Percentiles rank a stretch among this genome's conserved stretches.
These are phyloP conservation scores for Castanea mollissima DNA, from an alignment of 306 rosid species.

Conservation along the genomic window DNA sequence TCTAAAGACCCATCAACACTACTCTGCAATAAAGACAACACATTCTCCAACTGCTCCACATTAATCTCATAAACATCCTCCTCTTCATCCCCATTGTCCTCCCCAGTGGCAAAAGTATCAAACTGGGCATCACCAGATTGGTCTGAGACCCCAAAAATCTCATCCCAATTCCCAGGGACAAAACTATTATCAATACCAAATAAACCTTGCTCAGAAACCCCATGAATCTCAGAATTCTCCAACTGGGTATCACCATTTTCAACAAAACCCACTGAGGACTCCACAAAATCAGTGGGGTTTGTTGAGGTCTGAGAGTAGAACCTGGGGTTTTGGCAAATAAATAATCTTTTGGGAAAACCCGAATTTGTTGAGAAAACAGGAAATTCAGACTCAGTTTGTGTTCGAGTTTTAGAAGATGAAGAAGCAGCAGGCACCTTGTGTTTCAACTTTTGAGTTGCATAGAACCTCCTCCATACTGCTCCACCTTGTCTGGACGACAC, in stretches of 20 bases:
- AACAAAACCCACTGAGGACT: slow-evolving; percentile 7
- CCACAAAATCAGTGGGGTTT: neutral
- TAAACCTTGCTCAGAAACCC: neutral
- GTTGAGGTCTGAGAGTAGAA: slow-evolving; percentile 37
- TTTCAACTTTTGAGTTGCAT: slow-evolving; percentile 15
- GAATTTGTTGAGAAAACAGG: neutral
- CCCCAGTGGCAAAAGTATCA: slow-evolving; percentile 9
- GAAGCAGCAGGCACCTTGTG: neutral
- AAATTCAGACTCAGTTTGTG: neutral
- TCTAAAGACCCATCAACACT: slow-evolving; percentile 52
- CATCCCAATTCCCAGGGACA: slow-evolving; percentile 13
- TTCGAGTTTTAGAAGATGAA: slow-evolving; percentile 15
- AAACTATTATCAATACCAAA: slow-evolving; percentile 1
- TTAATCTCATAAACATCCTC: slow-evolving; percentile 43
- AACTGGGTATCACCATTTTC: slow-evolving; percentile 16
- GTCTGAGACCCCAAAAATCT: slow-evolving; percentile 18
- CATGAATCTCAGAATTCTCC: slow-evolving; percentile 1
- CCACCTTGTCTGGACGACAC: slow-evolving; percentile 3
- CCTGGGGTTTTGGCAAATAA: slow-evolving; percentile 6
- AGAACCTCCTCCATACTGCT: slow-evolving; percentile 6
- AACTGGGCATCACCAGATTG: neutral
- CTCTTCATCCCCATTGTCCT: slow-evolving; percentile 17
- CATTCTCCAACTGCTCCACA: slow-evolving; percentile 50
- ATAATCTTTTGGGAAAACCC: slow-evolving; percentile 1
- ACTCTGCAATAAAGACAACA: slow-evolving; percentile 44